Evolutionary conservation across 352 stramenopile genomes (phyloP), one percentile per base, ranked within the genome.

Genomic region (Globisporangium paroecandrum): DNA sequence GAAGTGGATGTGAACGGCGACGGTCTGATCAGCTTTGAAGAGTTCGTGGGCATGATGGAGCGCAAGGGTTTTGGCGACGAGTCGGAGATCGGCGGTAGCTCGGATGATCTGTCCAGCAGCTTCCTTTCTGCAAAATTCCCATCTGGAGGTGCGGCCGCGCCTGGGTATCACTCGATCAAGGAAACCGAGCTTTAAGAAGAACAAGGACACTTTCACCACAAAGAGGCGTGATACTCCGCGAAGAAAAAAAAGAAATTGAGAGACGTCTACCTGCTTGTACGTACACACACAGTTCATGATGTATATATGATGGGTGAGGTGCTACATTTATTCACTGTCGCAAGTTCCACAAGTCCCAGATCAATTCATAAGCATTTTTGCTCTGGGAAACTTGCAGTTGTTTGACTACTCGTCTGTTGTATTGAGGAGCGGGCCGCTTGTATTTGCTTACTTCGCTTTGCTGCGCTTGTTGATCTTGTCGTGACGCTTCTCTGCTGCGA

Each of bases 31-130:
- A 96, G 80, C 72, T 98, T 97, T 68, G 82, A 97, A 27, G 94
- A 98, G 71, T 98, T 98, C 70, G 78, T 94, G 57, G 72, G 71
- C 29, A 96, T 97, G 87, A 97, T 97, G 89, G 77, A 93, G 73
- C 85, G 87, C 65, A 90, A 91, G 78, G 84, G 84, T 63, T 91
- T 89, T 63, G 84, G 84, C 15, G 87, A 95, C 12, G 87, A 95
- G 62, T 89, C 82, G 8, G 83, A 90, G 49, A 54, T 62, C 22
- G 82, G 75, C 61, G 77, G 79, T n/a, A 89, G 79, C 70, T 66
- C 78, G 70, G 84, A 92, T 68, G 72, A 77, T 57, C 68, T 87
- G n/a, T 80, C 66, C 20, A 70, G 69, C 60, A 90, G 85, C 67
- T 76, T 90, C 56, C 76, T 80, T 20, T 70, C 76, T 29, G 76